Base-by-base conservation (phyloP, 345 rosid genomes). In the Heritiera littoralis region DNA sequence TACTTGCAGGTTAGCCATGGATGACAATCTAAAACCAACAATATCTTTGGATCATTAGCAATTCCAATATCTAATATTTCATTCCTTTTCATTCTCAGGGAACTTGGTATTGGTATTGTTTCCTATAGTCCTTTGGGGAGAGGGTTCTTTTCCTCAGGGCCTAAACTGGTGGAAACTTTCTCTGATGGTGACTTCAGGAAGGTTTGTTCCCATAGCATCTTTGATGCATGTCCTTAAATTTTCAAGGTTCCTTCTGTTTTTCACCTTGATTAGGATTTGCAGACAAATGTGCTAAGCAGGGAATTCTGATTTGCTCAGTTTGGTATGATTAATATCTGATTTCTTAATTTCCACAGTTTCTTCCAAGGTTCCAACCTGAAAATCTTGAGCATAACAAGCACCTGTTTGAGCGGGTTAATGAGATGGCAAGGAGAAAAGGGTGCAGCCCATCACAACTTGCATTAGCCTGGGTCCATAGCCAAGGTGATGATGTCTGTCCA, bases 61-160 rank as follows among this genome's bases (percentile, higher is more conserved):
- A n/a, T 12, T 28, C 58, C 54, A 11, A 8, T 48, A 69, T 72
- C 52, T 76, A 28, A 48, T 28, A 3, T 17, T 15, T 32, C 60
- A 4, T 45, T 35, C 7, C 23, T 48, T 13, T 11, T 61, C 4
- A 35, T 58, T 43, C 60, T 15, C 72, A 87, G 95, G 85, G 93
- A 93, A 72, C 95, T 91, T 66, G 94, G 94, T 48, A 92, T 90
- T 13, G 92, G 94, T 3, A 89, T 92, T 77, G 93, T 90, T 48
- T 86, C 89, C 0, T 92, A 90, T 78, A 85, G 93, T 81, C 91
- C 92, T 54, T 73, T 92, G 0, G 94, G 92, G 54, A 83, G 92
- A 58, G 94, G 97, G 5, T 90, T 92, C 80, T 73, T 92, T 1
- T 87, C 92, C 40, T 67, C 85, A 2, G 92, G 94, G 61, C 74